phyloP scores from a whole-genome alignment of 805 yeast species.

The Isabelozyma gotoi region DNA sequence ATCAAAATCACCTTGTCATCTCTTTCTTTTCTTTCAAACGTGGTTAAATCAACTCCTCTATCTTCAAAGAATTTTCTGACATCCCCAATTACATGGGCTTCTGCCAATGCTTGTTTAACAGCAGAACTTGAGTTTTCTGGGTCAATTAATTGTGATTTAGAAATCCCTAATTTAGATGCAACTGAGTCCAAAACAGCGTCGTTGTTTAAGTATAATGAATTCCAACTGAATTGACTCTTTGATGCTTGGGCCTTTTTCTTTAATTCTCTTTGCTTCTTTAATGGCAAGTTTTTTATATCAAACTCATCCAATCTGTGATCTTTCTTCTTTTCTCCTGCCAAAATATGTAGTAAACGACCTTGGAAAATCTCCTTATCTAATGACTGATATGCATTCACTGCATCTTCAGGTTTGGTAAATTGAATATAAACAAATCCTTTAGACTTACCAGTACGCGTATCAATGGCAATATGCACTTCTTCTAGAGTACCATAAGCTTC shows the following conservation, averaged over 20 bases:
- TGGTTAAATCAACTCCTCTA: conserved; percentile 79
- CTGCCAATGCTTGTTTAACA: conserved; percentile 95
- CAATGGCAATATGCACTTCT: conserved; percentile 92
- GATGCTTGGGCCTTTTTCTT: conserved; percentile 83
- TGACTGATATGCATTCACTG: conserved; percentile 68
- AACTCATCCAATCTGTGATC: conserved; percentile 85
- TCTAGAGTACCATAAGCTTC: conserved; percentile 66
- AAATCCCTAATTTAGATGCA: conserved; percentile 78
- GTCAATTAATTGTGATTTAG: conserved; percentile 81
- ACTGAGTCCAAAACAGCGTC: conserved; percentile 93
- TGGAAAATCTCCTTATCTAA: conserved; percentile 90
- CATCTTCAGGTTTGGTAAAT: conserved; percentile 67
- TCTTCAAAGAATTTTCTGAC: conserved; percentile 84
- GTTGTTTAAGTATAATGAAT: conserved; percentile 82
- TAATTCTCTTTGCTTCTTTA: conserved; percentile 86
- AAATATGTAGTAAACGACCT: conserved; percentile 86
- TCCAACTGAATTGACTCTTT: conserved; percentile 90
- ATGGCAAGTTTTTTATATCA: conserved; percentile 85
- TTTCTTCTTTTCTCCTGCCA: conserved; percentile 82
- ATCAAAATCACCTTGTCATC: conserved; percentile 81
- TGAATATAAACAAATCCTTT: conserved; percentile 91
- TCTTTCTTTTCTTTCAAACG: conserved; percentile 63
- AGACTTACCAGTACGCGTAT: conserved; percentile 83
- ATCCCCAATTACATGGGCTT: conserved; percentile 91
- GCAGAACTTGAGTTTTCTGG: conserved; percentile 86